Evolutionary conservation across 805 yeast genomes (phyloP), one percentile per base, ranked within the genome.

Genomic region (Phaffomyces thermotolerans): DNA sequence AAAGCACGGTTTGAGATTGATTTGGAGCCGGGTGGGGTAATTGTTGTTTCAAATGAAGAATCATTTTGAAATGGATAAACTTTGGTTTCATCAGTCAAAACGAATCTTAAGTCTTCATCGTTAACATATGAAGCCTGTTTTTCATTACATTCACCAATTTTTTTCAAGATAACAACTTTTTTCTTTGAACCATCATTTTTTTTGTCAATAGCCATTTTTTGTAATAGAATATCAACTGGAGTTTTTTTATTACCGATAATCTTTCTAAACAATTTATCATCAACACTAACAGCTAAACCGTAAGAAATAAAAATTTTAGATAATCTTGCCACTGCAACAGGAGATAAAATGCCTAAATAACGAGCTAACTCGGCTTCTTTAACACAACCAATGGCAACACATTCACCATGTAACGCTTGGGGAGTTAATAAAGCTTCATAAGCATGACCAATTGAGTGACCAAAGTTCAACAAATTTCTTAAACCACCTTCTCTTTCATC

Each of bases 371-470:
- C 99, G 5, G 98, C 98, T 65, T 93, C 99, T 57, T 81, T 76
- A 30, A 93, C 81, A 76, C 89, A 84, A 51, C 99, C 99, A 48
- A 93, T 76, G n/a, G 98, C 75, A n/a, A 93, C 99, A 74, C 99
- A 93, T 66, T 93, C 99, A 47, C 99, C 99, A 59, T 93, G 99
- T 37, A 93, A 73, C 22, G 95, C 93, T 63, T 90, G 88, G 8
- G 99, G 99, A 4, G 98, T 90, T 49, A 93, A 72, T 31, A 93
- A 80, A n/a, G 99, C 98, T 69, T 93, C 99, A 52, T 84, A 89
- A 18, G 99, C 99, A 63, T 93, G 99, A 37, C 99, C 99, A 56
- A 93, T 90, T 25, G 96, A 78, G 64, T 93, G 99, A 31, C 99
- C 99, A 60, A 91, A 93, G 66, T 93, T 93, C 47, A 93, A 73